Evolutionary conservation across 495 filamentous ascomycete species (phyloP), one percentile per base, ranked within the genome.

Genomic region (Aspergillus ellipticus): DNA sequence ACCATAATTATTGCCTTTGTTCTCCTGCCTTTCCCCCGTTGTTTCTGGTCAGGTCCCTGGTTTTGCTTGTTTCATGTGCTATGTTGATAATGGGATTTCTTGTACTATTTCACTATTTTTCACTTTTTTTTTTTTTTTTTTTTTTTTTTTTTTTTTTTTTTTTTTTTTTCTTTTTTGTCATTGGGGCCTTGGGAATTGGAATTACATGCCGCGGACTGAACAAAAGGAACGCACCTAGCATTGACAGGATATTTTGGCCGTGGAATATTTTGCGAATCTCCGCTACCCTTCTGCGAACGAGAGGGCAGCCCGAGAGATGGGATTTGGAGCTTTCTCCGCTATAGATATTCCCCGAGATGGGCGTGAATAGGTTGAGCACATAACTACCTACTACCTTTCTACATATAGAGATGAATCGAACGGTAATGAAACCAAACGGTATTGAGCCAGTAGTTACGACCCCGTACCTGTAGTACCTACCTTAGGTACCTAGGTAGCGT

Each of bases 61-160:
- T 21, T 50, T 49, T 51, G 13, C 57, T 49, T 63, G 47, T 19
- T 63, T 62, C 51, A 55, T 62, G 63, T 63, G 61, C 56, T 54
- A 51, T 65, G 64, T 66, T 65, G 61, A 57, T 67, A 61, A 61
- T 61, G 63, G 65, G 58, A 55, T 39, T 50, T 59, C 62, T 58
- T 63, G 48, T 67, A 55, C 59, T 50, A 54, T 59, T 57, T 57
- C n/a, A 37, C n/a, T n/a, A n/a, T n/a, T n/a, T n/a, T n/a, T n/a
- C n/a, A n/a, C n/a, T 41, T 39, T 24, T 59, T 16, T 39, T 24
- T 26, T 28, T 47, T 48, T 29, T 16, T 6, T 48, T 13, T 48
- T 41, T 39, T 24, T 59, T 16, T 39, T 24, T 26, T 28, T 47
- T 48, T 29, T 16, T 6, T 48, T 13, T n/a, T n/a, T n/a, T 48